A percentile compares a stretch with the other conserved stretches of the same genome.
phyloP scores from a whole-genome alignment of 176 grass and related monocot genomes.

The Musa schizocarpa region DNA sequence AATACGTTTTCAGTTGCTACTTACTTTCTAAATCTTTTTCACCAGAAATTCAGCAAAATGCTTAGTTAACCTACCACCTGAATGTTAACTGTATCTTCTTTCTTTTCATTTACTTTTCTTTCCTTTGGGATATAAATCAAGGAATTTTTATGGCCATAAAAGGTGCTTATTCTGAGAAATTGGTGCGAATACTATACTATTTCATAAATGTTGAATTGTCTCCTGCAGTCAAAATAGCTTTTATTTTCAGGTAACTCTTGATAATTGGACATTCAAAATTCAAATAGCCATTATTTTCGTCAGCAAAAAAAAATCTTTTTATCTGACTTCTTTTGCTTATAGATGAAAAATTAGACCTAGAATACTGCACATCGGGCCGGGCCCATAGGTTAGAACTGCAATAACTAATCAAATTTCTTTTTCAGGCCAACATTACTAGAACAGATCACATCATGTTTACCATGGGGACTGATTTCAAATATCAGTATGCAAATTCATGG shows the following conservation, averaged over 20 bases:
- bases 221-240: background rate
- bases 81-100: background rate
- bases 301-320: background rate
- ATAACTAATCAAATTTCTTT: slow-evolving; percentile 9
- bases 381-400: background rate
- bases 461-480: slow-evolving; percentile 99
- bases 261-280: background rate
- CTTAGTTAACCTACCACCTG: background rate
- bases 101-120: background rate
- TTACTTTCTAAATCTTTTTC: no score
- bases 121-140: no score
- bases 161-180: no score
- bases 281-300: background rate
- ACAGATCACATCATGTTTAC: slow-evolving; percentile 98
- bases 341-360: background rate
- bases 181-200: no score
- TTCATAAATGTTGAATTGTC: background rate
- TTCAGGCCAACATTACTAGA: slow-evolving; percentile 87
- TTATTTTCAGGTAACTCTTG: background rate
- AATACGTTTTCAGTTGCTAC: background rate
- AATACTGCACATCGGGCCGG: background rate
- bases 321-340: background rate
- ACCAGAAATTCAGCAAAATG: background rate
- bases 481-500: slow-evolving; percentile 94
- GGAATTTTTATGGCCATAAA: no score